These are phyloP conservation scores for Exophiala alcalophila DNA, from an alignment of 2,329 filamentous ascomycete genomes.

Conservation along the genomic window DNA sequence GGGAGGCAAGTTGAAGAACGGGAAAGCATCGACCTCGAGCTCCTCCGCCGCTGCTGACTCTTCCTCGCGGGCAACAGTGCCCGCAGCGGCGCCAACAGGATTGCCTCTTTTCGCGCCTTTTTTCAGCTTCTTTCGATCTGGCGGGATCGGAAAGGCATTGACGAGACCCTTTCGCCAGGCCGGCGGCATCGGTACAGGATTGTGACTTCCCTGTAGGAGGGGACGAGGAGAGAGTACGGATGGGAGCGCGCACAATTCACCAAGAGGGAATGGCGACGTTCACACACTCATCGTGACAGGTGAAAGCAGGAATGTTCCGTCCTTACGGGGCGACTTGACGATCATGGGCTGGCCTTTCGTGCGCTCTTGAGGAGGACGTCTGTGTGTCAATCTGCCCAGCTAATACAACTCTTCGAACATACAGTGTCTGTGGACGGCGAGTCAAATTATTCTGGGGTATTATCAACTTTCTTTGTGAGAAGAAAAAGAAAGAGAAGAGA, in stretches of 20 bases:
- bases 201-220: background rate
- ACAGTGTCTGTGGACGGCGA: conserved; percentile 44
- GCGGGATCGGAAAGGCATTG: conserved; percentile 30
- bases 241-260: conserved; percentile 8
- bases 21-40: conserved; percentile 39
- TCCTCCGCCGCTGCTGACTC: conserved; percentile 4
- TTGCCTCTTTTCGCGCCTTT: conserved; percentile 28
- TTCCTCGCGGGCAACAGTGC: conserved; percentile 7
- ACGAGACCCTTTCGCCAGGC: conserved; percentile 30
- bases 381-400: conserved; percentile 48
- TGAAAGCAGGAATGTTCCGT: conserved; percentile 39
- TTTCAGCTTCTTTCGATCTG: conserved; percentile 28
- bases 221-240: background rate
- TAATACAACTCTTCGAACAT: conserved; percentile 60
- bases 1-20: conserved; percentile 53
- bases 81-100: conserved; percentile 14
- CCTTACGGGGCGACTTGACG: conserved; percentile 47
- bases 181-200: conserved; percentile 21
- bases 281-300: conserved; percentile 25
- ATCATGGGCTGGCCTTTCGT: conserved; percentile 46
- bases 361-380: conserved; percentile 50
- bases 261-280: conserved; percentile 11
- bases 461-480: conserved; percentile 54
- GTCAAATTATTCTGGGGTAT: conserved; percentile 60
- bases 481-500: conserved; percentile 38